These are phyloP conservation scores for Pyrus communis DNA, from an alignment of 306 rosid genomes.

Conservation along the genomic window DNA sequence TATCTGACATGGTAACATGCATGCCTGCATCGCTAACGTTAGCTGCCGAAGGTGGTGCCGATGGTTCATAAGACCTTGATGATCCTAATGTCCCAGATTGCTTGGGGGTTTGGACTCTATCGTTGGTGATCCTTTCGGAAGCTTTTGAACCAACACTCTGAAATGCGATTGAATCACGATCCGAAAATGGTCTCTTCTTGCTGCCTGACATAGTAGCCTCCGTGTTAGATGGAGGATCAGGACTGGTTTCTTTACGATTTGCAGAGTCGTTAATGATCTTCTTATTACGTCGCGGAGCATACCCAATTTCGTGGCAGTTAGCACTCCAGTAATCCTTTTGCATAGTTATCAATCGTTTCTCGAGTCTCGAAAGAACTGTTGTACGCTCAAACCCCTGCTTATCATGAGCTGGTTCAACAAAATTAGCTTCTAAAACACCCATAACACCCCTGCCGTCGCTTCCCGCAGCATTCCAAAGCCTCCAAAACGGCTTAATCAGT, in stretches of 20 bases:
- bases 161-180: not conserved
- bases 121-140: not conserved
- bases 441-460: not conserved
- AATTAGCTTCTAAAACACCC: not conserved
- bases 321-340: not conserved
- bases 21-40: not conserved
- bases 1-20: not conserved
- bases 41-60: not conserved
- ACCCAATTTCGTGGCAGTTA: not conserved
- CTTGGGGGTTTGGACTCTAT: not conserved
- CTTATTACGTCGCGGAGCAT: not conserved
- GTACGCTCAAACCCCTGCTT: not conserved
- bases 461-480: not conserved
- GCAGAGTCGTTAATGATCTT: not conserved
- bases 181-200: not conserved
- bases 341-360: not conserved
- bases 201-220: not conserved
- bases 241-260: not conserved
- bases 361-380: not conserved
- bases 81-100: not conserved
- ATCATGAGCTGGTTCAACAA: not conserved
- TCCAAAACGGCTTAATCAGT: not conserved
- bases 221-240: not conserved
- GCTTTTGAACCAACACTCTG: not conserved
- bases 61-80: not conserved